These are phyloP conservation scores for Vitis labrusca DNA, from an alignment of 164 flowering plant genomes.

Conservation along the genomic window DNA sequence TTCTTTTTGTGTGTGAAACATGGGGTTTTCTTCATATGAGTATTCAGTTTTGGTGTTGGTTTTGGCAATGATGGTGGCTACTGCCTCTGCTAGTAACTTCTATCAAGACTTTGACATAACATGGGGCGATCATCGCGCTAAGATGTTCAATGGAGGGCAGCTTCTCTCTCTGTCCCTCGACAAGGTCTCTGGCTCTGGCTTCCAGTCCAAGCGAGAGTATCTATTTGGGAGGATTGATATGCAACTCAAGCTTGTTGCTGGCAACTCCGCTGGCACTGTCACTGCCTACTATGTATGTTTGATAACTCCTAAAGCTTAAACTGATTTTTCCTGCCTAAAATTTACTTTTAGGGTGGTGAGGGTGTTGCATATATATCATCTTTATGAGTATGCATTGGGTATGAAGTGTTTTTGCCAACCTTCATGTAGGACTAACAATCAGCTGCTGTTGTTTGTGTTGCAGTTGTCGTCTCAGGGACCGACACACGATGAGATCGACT, in stretches of 20 bases:
- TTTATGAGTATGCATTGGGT: no score
- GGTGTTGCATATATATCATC: no score
- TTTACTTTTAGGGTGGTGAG: no score
- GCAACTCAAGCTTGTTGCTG: constrained; percentile 43
- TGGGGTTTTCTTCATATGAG: constrained; percentile 9
- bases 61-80: constrained; percentile 3
- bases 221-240: constrained; percentile 47
- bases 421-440: no score
- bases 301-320: no score
- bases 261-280: constrained; percentile 45
- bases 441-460: not conserved
- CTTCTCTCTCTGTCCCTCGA: constrained; percentile 42
- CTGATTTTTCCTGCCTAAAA: not conserved
- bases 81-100: constrained; percentile 13
- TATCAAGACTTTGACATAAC: constrained; percentile 26
- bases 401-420: no score
- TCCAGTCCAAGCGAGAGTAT: constrained; percentile 43
- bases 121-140: constrained; percentile 29
- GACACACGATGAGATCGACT: constrained; percentile 35
- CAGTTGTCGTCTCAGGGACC: constrained; percentile 38
- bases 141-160: constrained; percentile 38
- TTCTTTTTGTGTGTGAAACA: constrained; percentile 1
- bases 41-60: constrained; percentile 5
- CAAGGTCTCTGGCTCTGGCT: constrained; percentile 45
- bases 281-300: constrained; percentile 42